Percentiles rank a stretch among this genome's conserved stretches.
These are phyloP conservation scores for Terfezia boudieri DNA, from an alignment of 495 filamentous ascomycete genomes.

Conservation along the genomic window DNA sequence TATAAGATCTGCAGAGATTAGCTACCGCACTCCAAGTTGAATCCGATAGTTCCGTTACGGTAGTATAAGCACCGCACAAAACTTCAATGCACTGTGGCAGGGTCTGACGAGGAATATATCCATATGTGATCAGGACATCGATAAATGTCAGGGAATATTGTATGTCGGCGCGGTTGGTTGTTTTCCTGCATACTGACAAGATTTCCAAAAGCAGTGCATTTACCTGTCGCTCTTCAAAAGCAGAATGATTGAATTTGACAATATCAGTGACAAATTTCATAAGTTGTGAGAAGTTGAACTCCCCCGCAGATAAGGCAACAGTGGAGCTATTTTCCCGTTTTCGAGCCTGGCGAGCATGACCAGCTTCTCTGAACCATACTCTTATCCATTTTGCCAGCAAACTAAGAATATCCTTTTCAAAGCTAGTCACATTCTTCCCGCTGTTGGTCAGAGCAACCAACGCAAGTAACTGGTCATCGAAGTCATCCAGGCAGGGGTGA, in stretches of 20 bases:
- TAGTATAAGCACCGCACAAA: conserved; percentile 59
- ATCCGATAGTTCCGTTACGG: conserved; percentile 44
- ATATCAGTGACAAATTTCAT: conserved; percentile 57
- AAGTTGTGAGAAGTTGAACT: conserved; percentile 41
- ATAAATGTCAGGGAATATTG: conserved; percentile 53
- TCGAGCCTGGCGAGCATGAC: conserved; percentile 24
- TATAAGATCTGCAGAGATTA: conserved; percentile 58
- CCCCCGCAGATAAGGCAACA: conserved; percentile 29
- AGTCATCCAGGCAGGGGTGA: conserved; percentile 31
- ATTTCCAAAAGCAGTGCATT: conserved; percentile 41
- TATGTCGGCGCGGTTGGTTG: conserved; percentile 50
- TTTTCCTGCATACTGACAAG: conserved; percentile 51
- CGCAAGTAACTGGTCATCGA: conserved; percentile 39
- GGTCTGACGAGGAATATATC: conserved; percentile 43
- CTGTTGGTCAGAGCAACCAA: conserved; percentile 38
- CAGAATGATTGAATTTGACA: conserved; percentile 63
- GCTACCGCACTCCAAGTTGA: conserved; percentile 53
- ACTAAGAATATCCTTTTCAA: conserved; percentile 37
- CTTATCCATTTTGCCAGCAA: conserved; percentile 37
- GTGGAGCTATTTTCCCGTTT: conserved; percentile 14
- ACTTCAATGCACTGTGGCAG: conserved; percentile 52
- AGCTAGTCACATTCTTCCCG: conserved; percentile 39
- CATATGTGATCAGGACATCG: conserved; percentile 57
- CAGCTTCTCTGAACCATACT: conserved; percentile 31
- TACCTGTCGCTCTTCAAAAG: conserved; percentile 44